Percentiles rank a stretch among this genome's conserved stretches.
These are phyloP conservation scores for Lachancea sp. DNA, from an alignment of 805 yeast genomes.

Conservation along the genomic window DNA sequence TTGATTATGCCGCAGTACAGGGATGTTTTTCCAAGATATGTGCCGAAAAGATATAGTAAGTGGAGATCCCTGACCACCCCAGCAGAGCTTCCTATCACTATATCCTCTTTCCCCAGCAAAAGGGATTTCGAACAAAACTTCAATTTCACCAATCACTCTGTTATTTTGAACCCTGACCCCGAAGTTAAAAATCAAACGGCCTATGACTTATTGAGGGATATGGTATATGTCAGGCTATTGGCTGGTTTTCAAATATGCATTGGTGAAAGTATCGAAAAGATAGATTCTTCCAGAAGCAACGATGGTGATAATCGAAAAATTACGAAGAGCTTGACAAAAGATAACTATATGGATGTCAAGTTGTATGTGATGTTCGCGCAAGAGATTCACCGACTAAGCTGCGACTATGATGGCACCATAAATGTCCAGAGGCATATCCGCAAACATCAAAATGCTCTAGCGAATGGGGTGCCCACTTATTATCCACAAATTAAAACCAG, in stretches of 20 bases:
- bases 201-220: conserved; percentile 68
- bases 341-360: conserved; percentile 48
- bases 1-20: conserved; percentile 83
- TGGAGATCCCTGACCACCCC: conserved; percentile 95
- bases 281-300: conserved; percentile 41
- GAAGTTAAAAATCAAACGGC: conserved; percentile 43
- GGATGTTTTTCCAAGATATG: conserved; percentile 74
- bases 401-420: conserved; percentile 64
- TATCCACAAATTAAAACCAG: conserved; percentile 65
- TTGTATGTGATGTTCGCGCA: conserved; percentile 72
- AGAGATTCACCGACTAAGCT: conserved; percentile 77
- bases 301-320: conserved; percentile 49
- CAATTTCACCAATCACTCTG: conserved; percentile 77
- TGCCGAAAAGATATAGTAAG: conserved; percentile 62
- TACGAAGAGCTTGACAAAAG: conserved; percentile 44
- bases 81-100: conserved; percentile 80
- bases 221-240: conserved; percentile 76
- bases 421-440: conserved; percentile 70
- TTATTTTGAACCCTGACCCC: conserved; percentile 54
- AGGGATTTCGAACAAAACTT: conserved; percentile 66
- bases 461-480: conserved; percentile 36
- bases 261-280: conserved; percentile 57
- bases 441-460: conserved; percentile 30
- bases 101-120: conserved; percentile 67
- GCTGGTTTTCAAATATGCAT: conserved; percentile 88